Base-by-base conservation (phyloP, 805 yeast species). In the Kodamaea lidongshanica region DNA sequence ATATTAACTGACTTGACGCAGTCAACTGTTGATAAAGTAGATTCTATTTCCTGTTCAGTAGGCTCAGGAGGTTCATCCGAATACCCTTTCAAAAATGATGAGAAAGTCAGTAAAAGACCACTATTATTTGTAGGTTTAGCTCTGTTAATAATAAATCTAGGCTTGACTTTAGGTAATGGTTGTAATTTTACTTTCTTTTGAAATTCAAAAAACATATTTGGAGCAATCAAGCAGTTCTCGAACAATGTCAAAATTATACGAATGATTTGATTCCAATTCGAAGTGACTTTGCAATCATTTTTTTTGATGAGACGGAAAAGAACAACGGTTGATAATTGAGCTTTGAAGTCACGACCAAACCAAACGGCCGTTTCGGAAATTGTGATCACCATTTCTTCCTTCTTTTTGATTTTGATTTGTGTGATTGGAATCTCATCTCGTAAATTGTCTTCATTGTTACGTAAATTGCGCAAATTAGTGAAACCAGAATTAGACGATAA, bases 1-100 rank as follows among this genome's bases (percentile, higher is more conserved):
- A 87, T 58, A 28, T 72, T 71, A 39, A 92, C 76, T 1, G 89
- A 74, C 30, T 73, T 73, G 30, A 89, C 67, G 50, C 96, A 89
- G 42, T 88, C 95, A 24, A 80, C 59, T 0, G 96, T 82, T 4
- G 86, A 78, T 9, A 81, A 54, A 0, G 97, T 84, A 4, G 84
- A 72, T 40, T 87, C 95, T 28, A 92, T 79, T 44, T 89, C 96
- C 47, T 85, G 95, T 34, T 84, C 94, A 2, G 94, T 74, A 8
- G 99, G 99, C 53, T 89, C 97, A 1, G 81, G 79, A 3, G 83
- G 77, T 32, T 85, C 94, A 46, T 87, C 96, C 1, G 80, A 66
- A 35, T 79, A 73, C 12, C 96, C 92, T 40, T 92, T 84, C 55
- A 92, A 70, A 19, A 87, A 89, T 0, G 95, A 85, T 1, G 96